Evolutionary conservation across 2,329 filamentous ascomycete species (phyloP), one percentile per base, ranked within the genome.

Genomic region (Colletotrichum lupini): DNA sequence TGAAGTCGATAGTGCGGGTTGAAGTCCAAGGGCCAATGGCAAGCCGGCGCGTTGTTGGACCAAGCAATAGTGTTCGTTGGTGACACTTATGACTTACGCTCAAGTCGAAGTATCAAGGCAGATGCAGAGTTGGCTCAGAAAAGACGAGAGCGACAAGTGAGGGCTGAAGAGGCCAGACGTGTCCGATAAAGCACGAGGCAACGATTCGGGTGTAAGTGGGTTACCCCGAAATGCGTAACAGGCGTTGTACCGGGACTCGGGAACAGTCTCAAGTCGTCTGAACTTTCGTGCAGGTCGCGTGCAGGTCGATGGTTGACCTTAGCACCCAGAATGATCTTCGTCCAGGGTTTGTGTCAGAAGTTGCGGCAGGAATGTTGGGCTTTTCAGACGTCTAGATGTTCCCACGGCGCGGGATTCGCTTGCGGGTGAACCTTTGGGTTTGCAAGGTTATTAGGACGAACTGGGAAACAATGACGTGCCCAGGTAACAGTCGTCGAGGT

Each of bases 231-330:
- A 72, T 59, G 42, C 68, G 72, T 65, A 67, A 74, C 68, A 32
- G 52, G 67, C 60, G 37, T 30, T 72, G 68, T 61, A 67, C 67
- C 68, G 67, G 67, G 71, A 66, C 49, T 58, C 71, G 67, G 58
- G 61, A 66, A 66, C 42, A 60, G 69, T 74, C 72, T 73, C 72
- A 73, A 73, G 68, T 68, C 72, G 69, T 74, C 69, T 73, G 69
- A 69, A 68, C 46, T 65, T 49, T 26, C 42, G 49, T 8, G 5
- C 56, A 28, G 11, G 30, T 65, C 49, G 70, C 26, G 32, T 52
- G 67, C 60, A 28, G 35, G 35, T 9, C 46, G 7, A 26, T 22
- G 24, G 68, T 62, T 63, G 63, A 49, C 59, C 30, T 68, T 28
- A 58, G 53, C 59, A 63, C 57, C 22, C 28, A 35, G 30, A 59